These are phyloP conservation scores for Eutrema salsugineum DNA, from an alignment of 441 rosid genomes.

Conservation along the genomic window DNA sequence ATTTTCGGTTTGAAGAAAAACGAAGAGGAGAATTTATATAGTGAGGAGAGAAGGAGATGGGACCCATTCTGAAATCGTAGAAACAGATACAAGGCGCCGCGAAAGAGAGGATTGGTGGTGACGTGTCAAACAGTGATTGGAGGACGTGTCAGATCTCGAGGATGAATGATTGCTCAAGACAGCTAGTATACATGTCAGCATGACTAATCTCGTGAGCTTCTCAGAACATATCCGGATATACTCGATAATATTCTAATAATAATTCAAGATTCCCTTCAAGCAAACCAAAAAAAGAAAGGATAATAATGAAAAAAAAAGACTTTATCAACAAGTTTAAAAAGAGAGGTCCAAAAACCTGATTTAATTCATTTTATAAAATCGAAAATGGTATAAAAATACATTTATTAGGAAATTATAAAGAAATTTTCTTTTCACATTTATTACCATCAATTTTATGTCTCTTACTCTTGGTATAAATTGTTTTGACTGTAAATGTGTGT, in stretches of 20 bases:
- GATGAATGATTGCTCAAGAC: constrained; percentile 31
- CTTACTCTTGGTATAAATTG: too few species aligned
- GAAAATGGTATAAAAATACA: too few species aligned
- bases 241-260: constrained; percentile 14
- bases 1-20: background rate
- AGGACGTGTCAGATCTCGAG: background rate
- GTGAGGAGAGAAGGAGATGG: constrained; percentile 1
- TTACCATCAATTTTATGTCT: background rate
- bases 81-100: constrained; percentile 55
- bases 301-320: background rate
- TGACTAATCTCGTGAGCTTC: constrained; percentile 23
- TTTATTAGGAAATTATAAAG: too few species aligned
- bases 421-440: too few species aligned
- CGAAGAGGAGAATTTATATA: constrained; percentile 28
- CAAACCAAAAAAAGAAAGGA: background rate
- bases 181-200: constrained; percentile 46
- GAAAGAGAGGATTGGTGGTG: constrained; percentile 17
- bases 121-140: constrained; percentile 39
- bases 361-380: background rate
- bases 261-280: background rate
- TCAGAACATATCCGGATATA: constrained; percentile 35
- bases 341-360: background rate
- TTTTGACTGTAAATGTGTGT: too few species aligned
- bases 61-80: constrained; percentile 26
- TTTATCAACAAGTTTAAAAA: background rate